Percentiles rank a stretch among this genome's conserved stretches.
phyloP scores from a whole-genome alignment of 805 yeast species.

The Yarrowia sp. region DNA sequence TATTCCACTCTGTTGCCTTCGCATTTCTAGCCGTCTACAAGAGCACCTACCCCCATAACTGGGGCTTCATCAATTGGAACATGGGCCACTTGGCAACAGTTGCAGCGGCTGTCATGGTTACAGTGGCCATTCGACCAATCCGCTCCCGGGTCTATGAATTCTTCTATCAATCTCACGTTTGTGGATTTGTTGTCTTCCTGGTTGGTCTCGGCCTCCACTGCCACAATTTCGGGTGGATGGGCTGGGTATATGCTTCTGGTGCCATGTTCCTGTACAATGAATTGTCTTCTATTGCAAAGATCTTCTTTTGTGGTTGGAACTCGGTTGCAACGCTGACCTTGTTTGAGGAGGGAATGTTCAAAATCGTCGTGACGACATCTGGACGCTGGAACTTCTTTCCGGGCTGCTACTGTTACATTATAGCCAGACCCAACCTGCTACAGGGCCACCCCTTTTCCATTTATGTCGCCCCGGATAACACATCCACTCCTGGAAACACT shows the following conservation, averaged over 20 bases:
- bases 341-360: conserved; percentile 16
- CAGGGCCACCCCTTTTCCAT: conserved; percentile 18
- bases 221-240: conserved; percentile 49
- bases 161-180: conserved; percentile 11
- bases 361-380: neutral
- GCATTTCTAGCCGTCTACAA: conserved; percentile 10
- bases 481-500: neutral
- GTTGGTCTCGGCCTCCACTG: conserved; percentile 58
- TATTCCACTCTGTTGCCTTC: conserved; percentile 5
- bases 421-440: neutral
- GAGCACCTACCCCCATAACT: conserved; percentile 4
- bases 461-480: conserved; percentile 9
- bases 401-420: conserved; percentile 17
- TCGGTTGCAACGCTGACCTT: neutral
- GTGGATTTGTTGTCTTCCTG: conserved; percentile 43
- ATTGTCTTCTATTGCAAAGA: conserved; percentile 4
- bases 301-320: conserved; percentile 15
- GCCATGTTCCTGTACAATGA: conserved; percentile 15
- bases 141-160: neutral
- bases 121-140: conserved; percentile 1
- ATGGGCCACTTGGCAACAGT: conserved; percentile 12
- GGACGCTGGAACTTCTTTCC: conserved; percentile 20
- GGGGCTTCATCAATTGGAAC: conserved; percentile 23
- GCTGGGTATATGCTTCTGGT: conserved; percentile 44
- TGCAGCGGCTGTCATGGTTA: neutral